Evolutionary conservation across 768 basidiomycete species (phyloP).

Genomic region (Filobasidium floriforme): DNA sequence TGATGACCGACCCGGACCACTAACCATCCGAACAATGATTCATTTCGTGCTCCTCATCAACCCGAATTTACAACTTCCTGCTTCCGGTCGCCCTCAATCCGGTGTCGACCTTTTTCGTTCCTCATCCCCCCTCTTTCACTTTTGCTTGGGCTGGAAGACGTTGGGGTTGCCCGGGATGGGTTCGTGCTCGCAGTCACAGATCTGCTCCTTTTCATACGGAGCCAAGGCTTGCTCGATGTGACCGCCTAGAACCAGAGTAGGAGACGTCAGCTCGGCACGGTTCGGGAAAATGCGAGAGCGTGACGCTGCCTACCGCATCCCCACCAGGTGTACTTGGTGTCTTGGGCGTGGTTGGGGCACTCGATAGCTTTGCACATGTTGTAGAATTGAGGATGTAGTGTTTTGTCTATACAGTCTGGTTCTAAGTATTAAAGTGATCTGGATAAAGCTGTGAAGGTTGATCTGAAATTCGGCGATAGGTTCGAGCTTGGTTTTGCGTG

Average conservation of each 20-base stretch:
- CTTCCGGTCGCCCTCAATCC: not conserved
- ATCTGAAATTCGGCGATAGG: no score
- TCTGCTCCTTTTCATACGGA: constrained; percentile 21
- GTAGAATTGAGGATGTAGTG: no score
- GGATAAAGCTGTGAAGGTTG: no score
- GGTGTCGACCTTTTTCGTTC: not conserved
- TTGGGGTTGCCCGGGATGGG: constrained; percentile 32
- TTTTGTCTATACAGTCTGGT: no score
- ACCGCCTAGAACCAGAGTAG: constrained; percentile 22
- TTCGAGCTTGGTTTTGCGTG: no score
- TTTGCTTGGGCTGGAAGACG: constrained; percentile 32
- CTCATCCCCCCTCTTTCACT: not conserved
- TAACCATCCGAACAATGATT: no score
- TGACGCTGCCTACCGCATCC: constrained; percentile 37
- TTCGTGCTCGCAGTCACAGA: constrained; percentile 40
- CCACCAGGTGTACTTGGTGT: constrained; percentile 43
- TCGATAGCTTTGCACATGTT: constrained; percentile 40
- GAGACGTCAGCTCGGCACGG: not conserved
- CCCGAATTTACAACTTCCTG: no score
- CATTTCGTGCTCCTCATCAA: no score
- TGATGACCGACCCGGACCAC: no score
- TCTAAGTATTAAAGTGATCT: no score
- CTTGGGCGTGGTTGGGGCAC: constrained; percentile 35
- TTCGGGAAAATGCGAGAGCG: not conserved
- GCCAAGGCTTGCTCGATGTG: constrained; percentile 37